phyloP scores from a whole-genome alignment of 352 stramenopile species.

The Blastocystis sp. region DNA sequence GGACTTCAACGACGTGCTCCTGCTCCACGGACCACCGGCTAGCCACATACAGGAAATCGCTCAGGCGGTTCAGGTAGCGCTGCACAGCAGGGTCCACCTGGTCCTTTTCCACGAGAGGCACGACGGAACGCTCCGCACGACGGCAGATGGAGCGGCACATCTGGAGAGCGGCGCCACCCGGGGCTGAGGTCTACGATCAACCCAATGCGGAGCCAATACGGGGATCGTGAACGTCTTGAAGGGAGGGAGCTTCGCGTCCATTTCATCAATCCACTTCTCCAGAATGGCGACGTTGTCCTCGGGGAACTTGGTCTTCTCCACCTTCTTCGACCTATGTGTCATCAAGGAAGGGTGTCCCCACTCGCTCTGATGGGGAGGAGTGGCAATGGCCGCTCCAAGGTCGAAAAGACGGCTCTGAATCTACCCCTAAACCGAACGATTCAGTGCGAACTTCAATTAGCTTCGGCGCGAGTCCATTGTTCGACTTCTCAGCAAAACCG shows the following conservation, averaged over 20 bases:
- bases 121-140: conserved; percentile 81
- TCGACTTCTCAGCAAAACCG: conserved; percentile 53
- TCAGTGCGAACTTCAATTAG: conserved; percentile 40
- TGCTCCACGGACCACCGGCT: conserved; percentile 63
- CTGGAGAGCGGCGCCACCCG: conserved; percentile 81
- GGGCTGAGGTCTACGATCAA: conserved; percentile 28
- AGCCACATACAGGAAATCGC: conserved; percentile 83
- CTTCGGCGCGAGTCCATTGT: conserved; percentile 67
- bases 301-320: conserved; percentile 71
- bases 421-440: conserved; percentile 71
- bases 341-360: neutral
- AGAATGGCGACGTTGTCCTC: conserved; percentile 75
- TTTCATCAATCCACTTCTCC: conserved; percentile 82
- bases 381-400: conserved; percentile 82
- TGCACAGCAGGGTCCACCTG: conserved; percentile 79
- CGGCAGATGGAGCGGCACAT: conserved; percentile 80
- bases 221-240: conserved; percentile 80
- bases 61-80: conserved; percentile 81
- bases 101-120: conserved; percentile 77
- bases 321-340: conserved; percentile 69
- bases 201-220: neutral
- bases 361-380: conserved; percentile 72
- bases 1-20: conserved; percentile 60
- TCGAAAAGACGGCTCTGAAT: conserved; percentile 86
- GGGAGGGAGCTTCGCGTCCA: conserved; percentile 79